phyloP scores from a whole-genome alignment of 495 filamentous ascomycete species.

The Tuber aestivum region DNA sequence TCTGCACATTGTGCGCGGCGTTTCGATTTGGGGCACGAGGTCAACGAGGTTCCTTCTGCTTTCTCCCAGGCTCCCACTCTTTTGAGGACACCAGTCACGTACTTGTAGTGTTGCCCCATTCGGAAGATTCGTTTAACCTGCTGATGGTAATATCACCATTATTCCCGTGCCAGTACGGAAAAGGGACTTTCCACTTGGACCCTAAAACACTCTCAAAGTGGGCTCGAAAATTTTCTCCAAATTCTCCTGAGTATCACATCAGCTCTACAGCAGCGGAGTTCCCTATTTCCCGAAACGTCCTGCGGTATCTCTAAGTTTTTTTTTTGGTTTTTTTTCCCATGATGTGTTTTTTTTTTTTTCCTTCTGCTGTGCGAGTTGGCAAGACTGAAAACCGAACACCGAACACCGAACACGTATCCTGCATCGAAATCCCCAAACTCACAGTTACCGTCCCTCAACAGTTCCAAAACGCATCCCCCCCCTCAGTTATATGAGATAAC shows the following conservation, averaged over 20 bases:
- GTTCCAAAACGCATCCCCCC: not conserved
- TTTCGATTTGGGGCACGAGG: not conserved
- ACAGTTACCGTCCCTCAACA: not conserved
- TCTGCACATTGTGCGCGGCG: not conserved
- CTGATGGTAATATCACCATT: not conserved
- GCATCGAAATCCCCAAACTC: not conserved
- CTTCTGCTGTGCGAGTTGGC: slow-evolving; percentile 1
- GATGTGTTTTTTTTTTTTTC: not conserved
- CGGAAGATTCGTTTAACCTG: not conserved
- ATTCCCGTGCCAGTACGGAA: not conserved
- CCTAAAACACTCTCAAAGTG: not conserved
- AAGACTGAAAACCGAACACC: not conserved
- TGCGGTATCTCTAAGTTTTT: not conserved
- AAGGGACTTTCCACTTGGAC: not conserved
- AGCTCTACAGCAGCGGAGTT: not conserved
- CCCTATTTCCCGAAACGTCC: not conserved
- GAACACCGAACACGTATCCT: slow-evolving; percentile 1
- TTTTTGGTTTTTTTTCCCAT: not conserved
- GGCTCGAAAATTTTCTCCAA: not conserved
- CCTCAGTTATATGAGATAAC: not conserved
- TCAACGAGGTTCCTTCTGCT: not conserved
- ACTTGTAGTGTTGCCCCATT: not conserved
- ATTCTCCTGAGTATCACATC: slow-evolving; percentile 5
- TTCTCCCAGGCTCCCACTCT: not conserved
- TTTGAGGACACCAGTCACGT: not conserved